phyloP scores from a whole-genome alignment of 495 filamentous ascomycete species.

The Tetracladium setigerum region DNA sequence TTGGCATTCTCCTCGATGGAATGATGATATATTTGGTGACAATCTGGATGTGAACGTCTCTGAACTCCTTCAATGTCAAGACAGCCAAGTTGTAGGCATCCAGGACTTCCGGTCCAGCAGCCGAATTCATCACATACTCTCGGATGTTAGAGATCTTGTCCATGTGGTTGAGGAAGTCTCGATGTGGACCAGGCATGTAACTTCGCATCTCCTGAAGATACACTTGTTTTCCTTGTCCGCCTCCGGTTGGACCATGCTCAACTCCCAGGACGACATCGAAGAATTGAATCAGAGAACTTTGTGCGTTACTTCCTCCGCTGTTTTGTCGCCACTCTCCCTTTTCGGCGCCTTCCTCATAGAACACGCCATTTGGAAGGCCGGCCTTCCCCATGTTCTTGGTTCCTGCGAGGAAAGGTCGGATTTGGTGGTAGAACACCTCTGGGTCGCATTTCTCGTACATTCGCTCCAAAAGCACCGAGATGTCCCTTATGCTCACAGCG shows the following conservation, averaged over 20 bases:
- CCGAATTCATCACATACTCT: conserved; percentile 4
- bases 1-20: conserved; percentile 8
- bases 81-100: conserved; percentile 19
- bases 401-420: conserved; percentile 24
- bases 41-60: conserved; percentile 24
- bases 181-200: conserved; percentile 27
- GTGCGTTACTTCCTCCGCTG: conserved; percentile 26
- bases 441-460: conserved; percentile 24
- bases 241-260: conserved; percentile 11
- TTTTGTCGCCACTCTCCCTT: conserved; percentile 17
- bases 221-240: not conserved
- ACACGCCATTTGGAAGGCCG: conserved; percentile 22
- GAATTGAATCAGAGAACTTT: conserved; percentile 27
- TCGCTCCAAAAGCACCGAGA: conserved; percentile 13
- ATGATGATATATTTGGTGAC: conserved; percentile 25
- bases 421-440: conserved; percentile 20
- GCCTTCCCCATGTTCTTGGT: conserved; percentile 22
- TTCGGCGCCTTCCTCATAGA: conserved; percentile 21
- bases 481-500: conserved; percentile 9
- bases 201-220: conserved; percentile 19
- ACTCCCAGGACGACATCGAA: conserved; percentile 25
- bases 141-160: conserved; percentile 14
- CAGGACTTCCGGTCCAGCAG: conserved; percentile 1
- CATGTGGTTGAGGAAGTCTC: conserved; percentile 18
- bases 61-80: conserved; percentile 14